Evolutionary conservation across 257 asterid species (phyloP).

Genomic region (Osmanthus fragrans): DNA sequence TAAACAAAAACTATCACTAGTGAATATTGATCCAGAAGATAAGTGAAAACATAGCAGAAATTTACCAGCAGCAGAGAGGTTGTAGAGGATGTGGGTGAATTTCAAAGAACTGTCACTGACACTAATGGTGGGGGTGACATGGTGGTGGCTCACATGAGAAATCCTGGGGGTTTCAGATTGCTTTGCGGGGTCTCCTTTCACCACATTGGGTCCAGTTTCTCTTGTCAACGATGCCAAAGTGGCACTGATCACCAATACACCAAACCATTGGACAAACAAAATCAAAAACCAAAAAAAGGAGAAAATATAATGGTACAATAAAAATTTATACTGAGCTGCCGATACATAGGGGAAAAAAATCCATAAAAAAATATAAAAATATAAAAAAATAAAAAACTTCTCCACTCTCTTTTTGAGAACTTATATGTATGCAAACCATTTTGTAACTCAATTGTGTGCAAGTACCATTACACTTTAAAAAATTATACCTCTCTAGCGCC

Average conservation of each 20-base stretch:
- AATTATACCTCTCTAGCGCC: too few species aligned
- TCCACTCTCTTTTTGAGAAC: too few species aligned
- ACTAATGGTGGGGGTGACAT: constrained; percentile 47
- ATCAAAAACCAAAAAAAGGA: too few species aligned
- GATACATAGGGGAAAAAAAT: too few species aligned
- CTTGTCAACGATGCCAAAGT: constrained; percentile 65
- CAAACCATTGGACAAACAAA: not conserved
- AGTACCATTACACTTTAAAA: too few species aligned
- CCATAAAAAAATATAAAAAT: too few species aligned
- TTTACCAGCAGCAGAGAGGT: constrained; percentile 64
- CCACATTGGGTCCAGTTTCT: constrained; percentile 61
- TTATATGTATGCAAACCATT: too few species aligned
- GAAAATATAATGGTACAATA: too few species aligned
- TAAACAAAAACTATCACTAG: not conserved
- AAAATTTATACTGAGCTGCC: too few species aligned
- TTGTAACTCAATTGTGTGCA: too few species aligned
- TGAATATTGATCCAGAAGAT: not conserved
- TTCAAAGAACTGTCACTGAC: constrained; percentile 64
- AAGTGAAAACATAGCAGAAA: not conserved
- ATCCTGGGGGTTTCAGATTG: constrained; percentile 47
- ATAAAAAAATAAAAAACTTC: too few species aligned
- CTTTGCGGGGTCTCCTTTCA: constrained; percentile 61
- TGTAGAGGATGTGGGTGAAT: constrained; percentile 66
- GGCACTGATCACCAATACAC: constrained; percentile 34
- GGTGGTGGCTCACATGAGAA: constrained; percentile 36